A percentile compares a stretch with the other conserved stretches of the same genome.
Evolutionary conservation across 306 rosid genomes (phyloP).

Genomic region (Adenanthera pavonina): DNA sequence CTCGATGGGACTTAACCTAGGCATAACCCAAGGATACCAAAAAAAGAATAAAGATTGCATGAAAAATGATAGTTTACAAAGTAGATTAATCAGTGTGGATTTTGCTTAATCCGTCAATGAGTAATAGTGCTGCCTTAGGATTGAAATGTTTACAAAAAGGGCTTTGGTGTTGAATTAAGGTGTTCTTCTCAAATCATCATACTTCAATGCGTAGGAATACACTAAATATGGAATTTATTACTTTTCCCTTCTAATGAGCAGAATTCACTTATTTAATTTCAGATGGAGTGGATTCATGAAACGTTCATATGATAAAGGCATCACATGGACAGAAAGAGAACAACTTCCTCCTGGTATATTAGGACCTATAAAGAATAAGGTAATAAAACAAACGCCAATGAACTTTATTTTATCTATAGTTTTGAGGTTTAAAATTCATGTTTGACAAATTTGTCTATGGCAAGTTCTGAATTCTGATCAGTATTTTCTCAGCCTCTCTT

Average conservation of each 20-base stretch:
- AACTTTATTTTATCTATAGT: conserved; percentile 25
- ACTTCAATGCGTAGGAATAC: conserved; percentile 7
- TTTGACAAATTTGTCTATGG: not conserved
- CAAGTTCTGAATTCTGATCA: conserved; percentile 14
- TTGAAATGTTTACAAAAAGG: not conserved
- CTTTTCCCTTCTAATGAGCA: not conserved
- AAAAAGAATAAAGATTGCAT: not conserved
- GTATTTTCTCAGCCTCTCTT: conserved; percentile 70
- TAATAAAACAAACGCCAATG: conserved; percentile 39
- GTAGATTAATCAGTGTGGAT: not conserved
- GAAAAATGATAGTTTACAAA: not conserved
- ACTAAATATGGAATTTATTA: conserved; percentile 1
- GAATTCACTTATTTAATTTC: conserved; percentile 30
- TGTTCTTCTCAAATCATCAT: conserved; percentile 5
- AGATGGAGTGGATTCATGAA: conserved; percentile 99
- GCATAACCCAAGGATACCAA: not conserved
- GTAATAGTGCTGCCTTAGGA: not conserved
- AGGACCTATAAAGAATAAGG: conserved; percentile 97
- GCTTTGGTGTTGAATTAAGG: not conserved
- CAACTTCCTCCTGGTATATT: conserved; percentile 94
- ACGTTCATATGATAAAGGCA: conserved; percentile 80
- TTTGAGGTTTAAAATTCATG: not conserved
- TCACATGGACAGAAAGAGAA: conserved; percentile 90
- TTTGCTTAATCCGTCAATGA: not conserved
- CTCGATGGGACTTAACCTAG: not conserved